These are phyloP conservation scores for Penicillium coffeae DNA, from an alignment of 495 filamentous ascomycete genomes.

Conservation along the genomic window DNA sequence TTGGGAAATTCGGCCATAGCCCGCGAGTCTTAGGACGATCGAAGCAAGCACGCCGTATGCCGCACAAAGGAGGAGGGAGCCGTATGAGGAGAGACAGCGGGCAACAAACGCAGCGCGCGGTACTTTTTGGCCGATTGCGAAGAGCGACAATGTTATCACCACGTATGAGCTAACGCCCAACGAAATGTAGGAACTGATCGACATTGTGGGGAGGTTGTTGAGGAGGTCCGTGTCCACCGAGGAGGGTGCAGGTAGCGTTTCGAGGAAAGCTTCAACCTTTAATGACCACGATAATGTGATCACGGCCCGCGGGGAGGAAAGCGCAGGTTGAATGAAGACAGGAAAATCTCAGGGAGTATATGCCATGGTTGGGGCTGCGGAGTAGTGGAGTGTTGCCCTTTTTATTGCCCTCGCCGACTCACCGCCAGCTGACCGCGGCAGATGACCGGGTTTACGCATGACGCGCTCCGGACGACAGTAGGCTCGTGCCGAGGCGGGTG, in stretches of 20 bases:
- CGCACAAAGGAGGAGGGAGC: constrained; percentile 60
- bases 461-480: too few relatives aligned
- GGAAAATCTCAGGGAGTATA: constrained; percentile 4
- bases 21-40: constrained; percentile 64
- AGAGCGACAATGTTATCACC: constrained; percentile 53
- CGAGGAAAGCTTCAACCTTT: not conserved
- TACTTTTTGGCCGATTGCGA: constrained; percentile 52
- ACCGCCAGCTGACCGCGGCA: constrained; percentile 24
- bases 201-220: constrained; percentile 29
- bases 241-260: not conserved
- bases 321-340: not conserved
- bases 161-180: constrained; percentile 54
- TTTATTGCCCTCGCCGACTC: constrained; percentile 23
- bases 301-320: constrained; percentile 5
- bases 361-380: constrained; percentile 12
- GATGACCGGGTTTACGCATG: constrained; percentile 18
- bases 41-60: constrained; percentile 75
- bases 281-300: constrained; percentile 5
- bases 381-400: constrained; percentile 7
- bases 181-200: constrained; percentile 41
- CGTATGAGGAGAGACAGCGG: constrained; percentile 67
- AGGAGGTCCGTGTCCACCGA: not conserved
- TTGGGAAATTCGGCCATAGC: constrained; percentile 72
- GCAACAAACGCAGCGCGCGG: constrained; percentile 63
- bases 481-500: too few relatives aligned